phyloP scores from a whole-genome alignment of 169 alveolate genomes.

The Blepharisma undulans region DNA sequence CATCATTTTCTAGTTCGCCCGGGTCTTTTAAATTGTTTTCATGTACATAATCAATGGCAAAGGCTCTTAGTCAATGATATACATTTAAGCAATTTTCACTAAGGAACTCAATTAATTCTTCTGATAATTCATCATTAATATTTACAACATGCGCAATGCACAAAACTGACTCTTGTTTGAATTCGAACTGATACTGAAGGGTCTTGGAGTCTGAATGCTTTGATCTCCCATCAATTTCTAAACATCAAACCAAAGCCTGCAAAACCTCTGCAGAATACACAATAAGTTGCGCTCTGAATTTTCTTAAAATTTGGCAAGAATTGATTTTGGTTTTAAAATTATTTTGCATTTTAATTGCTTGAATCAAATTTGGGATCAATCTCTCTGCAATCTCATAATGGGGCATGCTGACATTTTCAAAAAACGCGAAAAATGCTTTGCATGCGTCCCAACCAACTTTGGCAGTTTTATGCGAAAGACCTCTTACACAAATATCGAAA shows the following conservation, averaged over 20 bases:
- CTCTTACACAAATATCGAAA: background rate
- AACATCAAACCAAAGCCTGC: background rate
- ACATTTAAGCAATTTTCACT: background rate
- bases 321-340: background rate
- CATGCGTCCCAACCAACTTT: conserved; percentile 5
- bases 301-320: background rate
- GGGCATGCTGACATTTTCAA: background rate
- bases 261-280: background rate
- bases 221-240: background rate
- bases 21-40: background rate
- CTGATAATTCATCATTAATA: background rate
- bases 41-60: background rate
- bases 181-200: background rate
- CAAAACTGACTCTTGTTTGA: background rate
- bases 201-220: background rate
- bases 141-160: background rate
- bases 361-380: background rate
- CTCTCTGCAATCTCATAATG: background rate
- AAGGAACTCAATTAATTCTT: background rate
- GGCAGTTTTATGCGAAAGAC: background rate
- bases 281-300: background rate
- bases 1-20: background rate
- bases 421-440: background rate
- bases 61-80: background rate
- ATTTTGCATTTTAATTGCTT: background rate